A percentile compares a stretch with the other conserved stretches of the same genome.
phyloP scores from a whole-genome alignment of 106 monocot genomes.

The Narthecium ossifragum region DNA sequence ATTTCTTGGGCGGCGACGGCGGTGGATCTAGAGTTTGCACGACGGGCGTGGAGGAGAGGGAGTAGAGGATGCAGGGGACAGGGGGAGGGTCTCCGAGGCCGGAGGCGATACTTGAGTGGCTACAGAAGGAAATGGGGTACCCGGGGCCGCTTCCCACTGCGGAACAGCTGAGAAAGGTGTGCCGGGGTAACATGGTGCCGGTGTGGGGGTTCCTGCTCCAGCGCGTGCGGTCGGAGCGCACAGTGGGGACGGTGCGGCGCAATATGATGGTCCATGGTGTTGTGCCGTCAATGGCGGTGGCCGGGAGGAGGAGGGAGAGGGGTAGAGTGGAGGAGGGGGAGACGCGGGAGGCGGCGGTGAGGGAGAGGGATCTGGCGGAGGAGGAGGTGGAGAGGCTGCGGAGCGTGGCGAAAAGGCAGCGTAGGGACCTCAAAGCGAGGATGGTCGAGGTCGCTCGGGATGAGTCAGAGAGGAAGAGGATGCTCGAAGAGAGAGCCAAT shows the following conservation, averaged over 20 bases:
- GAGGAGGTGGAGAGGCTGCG: constrained; percentile 77
- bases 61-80: constrained; percentile 29
- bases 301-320: constrained; percentile 16
- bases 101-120: constrained; percentile 90
- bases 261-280: constrained; percentile 87
- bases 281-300: constrained; percentile 9
- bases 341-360: constrained; percentile 42
- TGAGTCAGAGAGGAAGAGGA: constrained; percentile 77
- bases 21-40: too few species aligned
- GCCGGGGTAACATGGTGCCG: constrained; percentile 93
- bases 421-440: constrained; percentile 61
- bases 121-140: constrained; percentile 94
- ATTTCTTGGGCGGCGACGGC: too few species aligned
- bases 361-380: constrained; percentile 67
- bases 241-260: constrained; percentile 53
- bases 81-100: constrained; percentile 26
- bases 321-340: constrained; percentile 22
- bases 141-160: constrained; percentile 56
- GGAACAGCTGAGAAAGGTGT: constrained; percentile 86
- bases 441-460: constrained; percentile 75
- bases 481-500: constrained; percentile 67
- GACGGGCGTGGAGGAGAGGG: too few species aligned
- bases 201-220: constrained; percentile 79
- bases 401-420: constrained; percentile 64
- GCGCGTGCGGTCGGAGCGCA: constrained; percentile 78